Conservation (phyloP, 192 early-diverging fungal genomes). For the Geosiphon pyriformis region DNA sequence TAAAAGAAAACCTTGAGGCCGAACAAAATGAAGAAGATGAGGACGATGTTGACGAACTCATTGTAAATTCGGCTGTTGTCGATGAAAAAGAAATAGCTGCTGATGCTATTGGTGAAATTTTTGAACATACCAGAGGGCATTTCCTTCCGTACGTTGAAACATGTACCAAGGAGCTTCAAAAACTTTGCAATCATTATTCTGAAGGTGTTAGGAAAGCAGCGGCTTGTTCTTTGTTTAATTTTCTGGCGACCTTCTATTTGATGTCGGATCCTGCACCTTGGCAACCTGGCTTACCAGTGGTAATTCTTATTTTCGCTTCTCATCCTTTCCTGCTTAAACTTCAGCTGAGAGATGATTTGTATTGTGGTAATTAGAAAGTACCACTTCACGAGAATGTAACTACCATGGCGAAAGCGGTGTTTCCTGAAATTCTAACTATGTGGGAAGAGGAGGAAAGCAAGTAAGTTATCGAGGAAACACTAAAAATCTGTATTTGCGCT, state of each 20-base stretch:
- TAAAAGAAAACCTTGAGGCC: constrained; percentile 1
- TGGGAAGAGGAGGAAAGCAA: constrained; percentile 82
- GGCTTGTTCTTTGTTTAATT: constrained; percentile 63
- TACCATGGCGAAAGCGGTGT: constrained; percentile 58
- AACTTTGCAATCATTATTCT: constrained; percentile 69
- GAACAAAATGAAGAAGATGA: constrained; percentile 41
- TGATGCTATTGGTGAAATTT: constrained; percentile 83
- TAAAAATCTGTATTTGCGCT: background rate
- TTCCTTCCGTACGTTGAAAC: constrained; percentile 85
- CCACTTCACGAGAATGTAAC: constrained; percentile 72
- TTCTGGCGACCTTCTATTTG: constrained; percentile 71
- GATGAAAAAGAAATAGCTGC: constrained; percentile 92
- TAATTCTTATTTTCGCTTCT: constrained; percentile 18
- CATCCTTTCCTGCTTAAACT: background rate
- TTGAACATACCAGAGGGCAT: constrained; percentile 61
- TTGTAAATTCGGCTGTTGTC: constrained; percentile 74
- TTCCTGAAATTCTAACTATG: constrained; percentile 65
- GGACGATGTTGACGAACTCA: constrained; percentile 56
- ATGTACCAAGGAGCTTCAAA: constrained; percentile 57
- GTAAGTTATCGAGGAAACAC: constrained; percentile 22
- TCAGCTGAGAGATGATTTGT: background rate
- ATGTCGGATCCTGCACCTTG: constrained; percentile 65
- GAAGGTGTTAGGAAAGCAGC: constrained; percentile 80
- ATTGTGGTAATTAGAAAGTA: constrained; percentile 41
- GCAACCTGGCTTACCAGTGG: constrained; percentile 68